Evolutionary conservation across 225 moss, liverwort and hornwort genomes (phyloP).

Genomic region (Pseudisothecium myosuroides): DNA sequence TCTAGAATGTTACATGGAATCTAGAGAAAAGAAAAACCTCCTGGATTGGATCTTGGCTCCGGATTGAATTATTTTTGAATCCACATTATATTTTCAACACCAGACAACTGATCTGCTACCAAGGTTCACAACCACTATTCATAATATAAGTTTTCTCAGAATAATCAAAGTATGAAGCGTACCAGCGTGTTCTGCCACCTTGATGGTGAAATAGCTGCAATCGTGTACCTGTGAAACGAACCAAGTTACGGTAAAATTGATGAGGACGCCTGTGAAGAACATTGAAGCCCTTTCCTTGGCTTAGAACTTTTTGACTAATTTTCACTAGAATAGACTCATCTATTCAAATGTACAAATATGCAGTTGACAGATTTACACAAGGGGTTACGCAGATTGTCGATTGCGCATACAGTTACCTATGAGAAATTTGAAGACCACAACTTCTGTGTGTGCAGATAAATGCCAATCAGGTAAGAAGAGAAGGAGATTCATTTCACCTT

Average conservation of each 20-base stretch:
- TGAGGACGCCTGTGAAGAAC: neutral
- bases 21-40: neutral
- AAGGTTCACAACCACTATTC: neutral
- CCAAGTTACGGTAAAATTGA: neutral
- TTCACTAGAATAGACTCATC: neutral
- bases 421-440: neutral
- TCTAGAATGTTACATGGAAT: neutral
- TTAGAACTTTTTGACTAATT: neutral
- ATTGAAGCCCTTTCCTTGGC: neutral
- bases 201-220: conserved; percentile 79
- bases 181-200: conserved; percentile 75
- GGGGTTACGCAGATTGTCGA: neutral
- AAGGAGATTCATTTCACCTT: conserved; percentile 21
- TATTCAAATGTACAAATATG: neutral
- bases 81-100: neutral
- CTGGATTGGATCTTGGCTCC: neutral
- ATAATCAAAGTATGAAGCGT: neutral
- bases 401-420: neutral
- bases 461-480: neutral
- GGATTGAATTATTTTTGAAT: neutral
- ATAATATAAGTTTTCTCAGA: neutral
- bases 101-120: neutral
- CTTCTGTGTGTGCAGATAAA: neutral
- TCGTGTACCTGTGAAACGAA: conserved; percentile 35
- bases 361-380: neutral